A percentile compares a stretch with the other conserved stretches of the same genome.
Conservation (phyloP, 345 rosid genomes). For the Geranium rotundifolium region DNA sequence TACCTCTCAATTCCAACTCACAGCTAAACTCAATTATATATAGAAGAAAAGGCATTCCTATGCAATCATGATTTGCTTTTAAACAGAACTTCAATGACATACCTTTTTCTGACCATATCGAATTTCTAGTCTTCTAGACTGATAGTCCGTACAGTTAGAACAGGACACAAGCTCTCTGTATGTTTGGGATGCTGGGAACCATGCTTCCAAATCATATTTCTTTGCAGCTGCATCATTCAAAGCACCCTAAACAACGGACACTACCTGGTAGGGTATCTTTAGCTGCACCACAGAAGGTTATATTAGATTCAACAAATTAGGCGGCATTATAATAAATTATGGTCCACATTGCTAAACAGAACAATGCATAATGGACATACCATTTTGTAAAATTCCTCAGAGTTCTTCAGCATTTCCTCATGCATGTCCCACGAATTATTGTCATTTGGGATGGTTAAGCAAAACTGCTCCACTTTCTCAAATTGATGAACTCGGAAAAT, state of each 20-base stretch:
- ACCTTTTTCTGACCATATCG: slow-evolving; percentile 96
- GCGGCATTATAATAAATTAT: not conserved
- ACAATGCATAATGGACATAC: slow-evolving; percentile 20
- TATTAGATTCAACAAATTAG: not conserved
- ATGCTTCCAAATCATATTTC: slow-evolving; percentile 62
- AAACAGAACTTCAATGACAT: not conserved
- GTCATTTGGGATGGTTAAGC: slow-evolving; percentile 76
- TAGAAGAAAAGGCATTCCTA: too few relatives aligned
- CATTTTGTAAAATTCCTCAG: slow-evolving; percentile 74
- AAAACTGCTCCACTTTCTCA: slow-evolving; percentile 95
- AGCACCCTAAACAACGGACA: slow-evolving; percentile 85
- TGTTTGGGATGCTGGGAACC: slow-evolving; percentile 31
- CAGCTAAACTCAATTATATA: too few relatives aligned
- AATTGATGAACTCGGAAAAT: slow-evolving; percentile 97
- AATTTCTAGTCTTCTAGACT: slow-evolving; percentile 75
- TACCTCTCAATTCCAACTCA: too few relatives aligned
- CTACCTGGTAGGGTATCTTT: slow-evolving; percentile 63
- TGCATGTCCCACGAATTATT: slow-evolving; percentile 86
- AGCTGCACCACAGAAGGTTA: slow-evolving; percentile 40
- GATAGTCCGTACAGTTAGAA: slow-evolving; percentile 86
- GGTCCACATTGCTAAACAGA: not conserved
- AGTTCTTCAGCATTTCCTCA: slow-evolving; percentile 84
- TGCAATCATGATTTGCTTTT: too few relatives aligned
- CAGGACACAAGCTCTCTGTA: slow-evolving; percentile 88
- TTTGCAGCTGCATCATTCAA: slow-evolving; percentile 92